Evolutionary conservation across 306 rosid species (phyloP).

Genomic region (cucumber (Cucumis sativus)): Cucumber_9930_V3 NC_026655.2:26646001-26646500

Average conservation of each 20-base stretch:
- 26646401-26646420: constrained; percentile 46
- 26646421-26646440: constrained; percentile 67
- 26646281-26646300: constrained; percentile 64
- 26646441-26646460: constrained; percentile 80
- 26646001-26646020: constrained; percentile 72
- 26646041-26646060: neutral
- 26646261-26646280: constrained; percentile 74
- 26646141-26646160: constrained; percentile 58
- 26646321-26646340: neutral
- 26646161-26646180: constrained; percentile 53
- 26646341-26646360: neutral
- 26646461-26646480: constrained; percentile 86
- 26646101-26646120: constrained; percentile 2
- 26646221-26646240: constrained; percentile 88
- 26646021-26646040: constrained; percentile 55
- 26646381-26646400: constrained; percentile 56
- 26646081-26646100: neutral
- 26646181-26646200: constrained; percentile 67
- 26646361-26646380: constrained; percentile 1
- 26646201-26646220: constrained; percentile 65
- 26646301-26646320: neutral
- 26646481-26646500: constrained; percentile 73
- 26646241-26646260: constrained; percentile 74
- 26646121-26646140: constrained; percentile 63
- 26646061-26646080: neutral